These are phyloP conservation scores for Tetradesmus lagerheimii DNA, from an alignment of 139 green algal species.

Conservation along the genomic window DNA sequence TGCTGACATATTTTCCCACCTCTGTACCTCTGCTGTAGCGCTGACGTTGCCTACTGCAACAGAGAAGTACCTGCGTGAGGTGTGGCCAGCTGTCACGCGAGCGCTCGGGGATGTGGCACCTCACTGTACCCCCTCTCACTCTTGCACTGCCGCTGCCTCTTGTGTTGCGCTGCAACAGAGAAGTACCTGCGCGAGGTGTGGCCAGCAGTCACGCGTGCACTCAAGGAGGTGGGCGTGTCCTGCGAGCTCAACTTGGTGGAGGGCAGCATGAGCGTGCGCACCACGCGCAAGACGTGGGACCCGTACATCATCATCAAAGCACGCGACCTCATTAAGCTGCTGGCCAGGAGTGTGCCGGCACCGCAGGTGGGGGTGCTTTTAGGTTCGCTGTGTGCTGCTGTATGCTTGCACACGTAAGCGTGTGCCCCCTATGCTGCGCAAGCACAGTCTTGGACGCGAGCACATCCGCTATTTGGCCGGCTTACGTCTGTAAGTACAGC, in stretches of 20 bases:
- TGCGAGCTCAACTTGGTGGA: constrained; percentile 99
- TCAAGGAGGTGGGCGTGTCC: constrained; percentile 89
- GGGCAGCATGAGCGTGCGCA: constrained; percentile 97
- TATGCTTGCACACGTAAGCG: background rate
- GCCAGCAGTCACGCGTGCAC: constrained; percentile 89
- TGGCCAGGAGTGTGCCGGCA: constrained; percentile 94
- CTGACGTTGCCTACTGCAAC: background rate
- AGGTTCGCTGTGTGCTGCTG: background rate
- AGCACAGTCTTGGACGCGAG: too few species aligned
- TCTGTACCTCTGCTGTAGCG: too few species aligned
- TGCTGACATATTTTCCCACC: too few species aligned
- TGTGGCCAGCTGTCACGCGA: constrained; percentile 93
- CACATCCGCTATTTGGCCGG: too few species aligned
- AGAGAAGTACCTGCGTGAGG: constrained; percentile 98
- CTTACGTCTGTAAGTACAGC: too few species aligned
- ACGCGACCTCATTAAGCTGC: constrained; percentile 98
- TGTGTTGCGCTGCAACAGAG: constrained; percentile 86
- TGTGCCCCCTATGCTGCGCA: too few species aligned
- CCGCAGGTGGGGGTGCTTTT: constrained; percentile 73
- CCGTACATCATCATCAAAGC: constrained; percentile 99
- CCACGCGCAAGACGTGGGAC: constrained; percentile 98
- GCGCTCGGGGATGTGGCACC: constrained; percentile 95
- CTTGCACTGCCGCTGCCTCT: background rate
- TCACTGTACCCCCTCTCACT: too few species aligned
- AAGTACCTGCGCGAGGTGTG: constrained; percentile 98